Conservation (phyloP, 768 basidiomycete species). For the Serendipita sp. region DNA sequence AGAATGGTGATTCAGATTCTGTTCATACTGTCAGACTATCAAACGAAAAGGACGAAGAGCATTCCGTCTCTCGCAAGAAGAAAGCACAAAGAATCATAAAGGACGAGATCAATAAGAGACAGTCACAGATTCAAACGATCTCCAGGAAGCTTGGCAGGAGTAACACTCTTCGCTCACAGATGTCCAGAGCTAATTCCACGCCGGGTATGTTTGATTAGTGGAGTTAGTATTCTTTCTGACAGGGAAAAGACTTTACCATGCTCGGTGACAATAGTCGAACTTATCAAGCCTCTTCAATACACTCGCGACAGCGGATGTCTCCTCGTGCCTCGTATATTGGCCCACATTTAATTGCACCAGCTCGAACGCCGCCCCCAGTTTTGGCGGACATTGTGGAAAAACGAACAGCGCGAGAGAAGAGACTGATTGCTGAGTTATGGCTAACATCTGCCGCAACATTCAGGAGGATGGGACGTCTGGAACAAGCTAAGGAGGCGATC, state of each 20-base stretch:
- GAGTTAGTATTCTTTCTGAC: background rate
- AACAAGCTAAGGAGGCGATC: conserved; percentile 78
- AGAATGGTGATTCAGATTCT: background rate
- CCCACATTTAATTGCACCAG: conserved; percentile 17
- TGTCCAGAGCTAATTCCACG: conserved; percentile 48
- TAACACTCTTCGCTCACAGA: conserved; percentile 26
- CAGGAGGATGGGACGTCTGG: conserved; percentile 71
- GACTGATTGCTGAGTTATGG: conserved; percentile 77
- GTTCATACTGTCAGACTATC: conserved; percentile 1
- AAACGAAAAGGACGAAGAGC: conserved; percentile 6
- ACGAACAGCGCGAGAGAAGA: conserved; percentile 36
- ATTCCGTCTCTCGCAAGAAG: conserved; percentile 24
- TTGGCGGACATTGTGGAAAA: conserved; percentile 14
- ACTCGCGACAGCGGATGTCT: conserved; percentile 37
- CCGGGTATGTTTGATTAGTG: conserved; percentile 33
- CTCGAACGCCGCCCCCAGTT: conserved; percentile 28
- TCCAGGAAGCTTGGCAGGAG: conserved; percentile 62
- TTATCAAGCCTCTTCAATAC: conserved; percentile 71
- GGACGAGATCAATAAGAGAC: conserved; percentile 54
- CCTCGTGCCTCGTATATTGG: background rate
- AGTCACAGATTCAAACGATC: conserved; percentile 55
- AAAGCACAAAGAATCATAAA: conserved; percentile 64
- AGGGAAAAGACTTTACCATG: conserved; percentile 15
- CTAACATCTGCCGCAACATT: conserved; percentile 89
- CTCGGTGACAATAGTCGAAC: conserved; percentile 32